phyloP scores from a whole-genome alignment of 345 rosid genomes.

The Eucalyptus guilfoylei region DNA sequence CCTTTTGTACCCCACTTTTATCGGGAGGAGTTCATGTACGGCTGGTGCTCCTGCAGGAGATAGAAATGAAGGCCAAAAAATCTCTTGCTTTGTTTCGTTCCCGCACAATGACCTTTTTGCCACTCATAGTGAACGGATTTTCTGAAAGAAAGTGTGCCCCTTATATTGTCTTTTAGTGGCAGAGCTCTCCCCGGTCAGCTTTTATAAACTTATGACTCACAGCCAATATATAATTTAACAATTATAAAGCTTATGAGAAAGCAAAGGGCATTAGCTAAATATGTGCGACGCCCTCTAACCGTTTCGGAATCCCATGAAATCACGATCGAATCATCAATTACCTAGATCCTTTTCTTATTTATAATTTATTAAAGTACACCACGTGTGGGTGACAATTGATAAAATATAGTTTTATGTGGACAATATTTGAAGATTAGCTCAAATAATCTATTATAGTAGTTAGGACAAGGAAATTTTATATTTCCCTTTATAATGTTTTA shows the following conservation, averaged over 20 bases:
- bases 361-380: not conserved
- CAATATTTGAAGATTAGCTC: not conserved
- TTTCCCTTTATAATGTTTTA: not conserved
- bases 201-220: no score
- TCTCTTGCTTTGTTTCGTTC: no score
- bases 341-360: not conserved
- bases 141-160: no score
- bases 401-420: not conserved
- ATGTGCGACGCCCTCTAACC: slow-evolving; percentile 2
- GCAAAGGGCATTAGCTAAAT: not conserved
- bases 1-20: no score
- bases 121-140: no score
- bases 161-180: no score
- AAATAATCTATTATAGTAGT: not conserved
- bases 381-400: not conserved
- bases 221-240: no score
- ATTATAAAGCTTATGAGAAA: not conserved
- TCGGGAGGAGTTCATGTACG: no score
- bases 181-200: no score
- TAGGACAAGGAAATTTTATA: not conserved
- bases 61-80: no score
- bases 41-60: no score
- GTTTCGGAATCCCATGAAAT: slow-evolving; percentile 14
- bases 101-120: no score
- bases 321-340: slow-evolving; percentile 2